These are phyloP conservation scores for Ceratobasidium sp. DNA, from an alignment of 1,284 basidiomycete species.

Conservation along the genomic window DNA sequence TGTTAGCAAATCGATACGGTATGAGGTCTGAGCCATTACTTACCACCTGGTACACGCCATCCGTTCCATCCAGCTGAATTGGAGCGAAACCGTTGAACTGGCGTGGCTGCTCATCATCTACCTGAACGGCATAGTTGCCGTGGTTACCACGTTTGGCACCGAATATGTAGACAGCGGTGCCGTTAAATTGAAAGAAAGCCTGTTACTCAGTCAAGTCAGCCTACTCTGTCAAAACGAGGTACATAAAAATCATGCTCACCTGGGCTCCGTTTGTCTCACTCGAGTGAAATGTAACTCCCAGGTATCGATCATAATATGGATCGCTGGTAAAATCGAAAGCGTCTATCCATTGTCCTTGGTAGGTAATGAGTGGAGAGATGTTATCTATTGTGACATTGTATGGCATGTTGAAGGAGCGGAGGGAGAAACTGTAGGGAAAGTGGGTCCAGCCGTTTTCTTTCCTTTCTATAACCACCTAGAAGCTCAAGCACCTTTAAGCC, in stretches of 20 bases:
- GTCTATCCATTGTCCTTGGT: constrained; percentile 25
- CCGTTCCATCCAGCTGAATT: neutral
- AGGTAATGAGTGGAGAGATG: constrained; percentile 31
- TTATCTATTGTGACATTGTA: constrained; percentile 36
- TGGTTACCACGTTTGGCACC: constrained; percentile 36
- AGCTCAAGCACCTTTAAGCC: no score
- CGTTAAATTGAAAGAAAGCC: constrained; percentile 22
- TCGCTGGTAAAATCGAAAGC: neutral
- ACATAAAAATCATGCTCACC: neutral
- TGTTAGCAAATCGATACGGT: neutral
- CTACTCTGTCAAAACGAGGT: no score
- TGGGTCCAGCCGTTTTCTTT: no score
- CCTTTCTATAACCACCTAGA: no score
- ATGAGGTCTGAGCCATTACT: neutral
- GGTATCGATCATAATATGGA: neutral
- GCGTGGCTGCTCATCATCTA: constrained; percentile 18
- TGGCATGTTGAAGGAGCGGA: no score
- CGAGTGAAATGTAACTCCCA: constrained; percentile 19
- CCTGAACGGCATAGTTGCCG: constrained; percentile 20
- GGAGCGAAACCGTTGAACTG: constrained; percentile 24
- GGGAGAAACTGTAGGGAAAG: no score
- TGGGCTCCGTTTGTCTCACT: constrained; percentile 13
- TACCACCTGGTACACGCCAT: constrained; percentile 38
- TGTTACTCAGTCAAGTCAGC: neutral
- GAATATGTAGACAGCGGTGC: constrained; percentile 35